These are phyloP conservation scores for Ogataea parapolymorpha DNA, from an alignment of 805 yeast genomes.

Conservation along the genomic window DNA sequence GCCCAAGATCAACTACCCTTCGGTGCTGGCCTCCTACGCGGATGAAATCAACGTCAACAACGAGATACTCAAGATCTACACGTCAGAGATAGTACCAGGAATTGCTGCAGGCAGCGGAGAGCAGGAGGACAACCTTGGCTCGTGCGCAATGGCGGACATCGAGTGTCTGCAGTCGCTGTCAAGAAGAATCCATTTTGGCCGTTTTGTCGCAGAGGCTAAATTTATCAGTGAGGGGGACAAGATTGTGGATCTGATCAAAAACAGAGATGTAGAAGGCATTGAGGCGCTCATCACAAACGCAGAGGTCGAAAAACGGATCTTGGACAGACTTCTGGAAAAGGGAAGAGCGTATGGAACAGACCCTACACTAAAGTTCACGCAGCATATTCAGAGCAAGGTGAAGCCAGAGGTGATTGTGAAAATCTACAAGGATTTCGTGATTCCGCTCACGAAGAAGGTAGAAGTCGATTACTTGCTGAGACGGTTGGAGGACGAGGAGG, in stretches of 20 bases:
- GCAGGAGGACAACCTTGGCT: constrained; percentile 82
- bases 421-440: constrained; percentile 82
- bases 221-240: constrained; percentile 62
- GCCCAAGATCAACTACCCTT: constrained; percentile 78
- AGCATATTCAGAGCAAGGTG: constrained; percentile 67
- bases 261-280: constrained; percentile 66
- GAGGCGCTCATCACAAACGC: constrained; percentile 80
- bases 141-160: constrained; percentile 80
- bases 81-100: constrained; percentile 69
- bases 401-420: constrained; percentile 78
- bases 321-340: constrained; percentile 73
- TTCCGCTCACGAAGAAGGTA: constrained; percentile 92
- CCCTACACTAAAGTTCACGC: constrained; percentile 72
- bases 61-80: constrained; percentile 65
- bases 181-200: constrained; percentile 93
- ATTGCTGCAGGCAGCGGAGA: constrained; percentile 66
- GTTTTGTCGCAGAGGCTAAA: constrained; percentile 96
- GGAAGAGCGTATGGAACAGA: constrained; percentile 87
- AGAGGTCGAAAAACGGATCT: constrained; percentile 80
- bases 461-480: constrained; percentile 89
- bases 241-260: constrained; percentile 62
- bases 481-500: constrained; percentile 60
- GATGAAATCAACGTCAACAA: constrained; percentile 73
- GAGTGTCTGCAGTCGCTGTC: constrained; percentile 85
- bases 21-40: constrained; percentile 69